These are phyloP conservation scores for Arabis alpina DNA, from an alignment of 345 rosid species.

Conservation along the genomic window DNA sequence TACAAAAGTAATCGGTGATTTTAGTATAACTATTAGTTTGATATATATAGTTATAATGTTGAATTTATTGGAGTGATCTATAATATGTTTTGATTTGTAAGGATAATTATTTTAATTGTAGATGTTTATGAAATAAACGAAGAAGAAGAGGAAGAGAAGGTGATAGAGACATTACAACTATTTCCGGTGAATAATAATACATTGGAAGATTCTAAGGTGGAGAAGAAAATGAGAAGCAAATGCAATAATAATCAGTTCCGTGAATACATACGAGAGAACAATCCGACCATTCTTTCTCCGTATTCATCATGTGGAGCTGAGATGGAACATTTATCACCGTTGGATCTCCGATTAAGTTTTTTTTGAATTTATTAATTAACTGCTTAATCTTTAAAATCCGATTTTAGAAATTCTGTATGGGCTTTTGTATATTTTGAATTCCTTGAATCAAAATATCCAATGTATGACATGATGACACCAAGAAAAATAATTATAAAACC, in stretches of 20 bases:
- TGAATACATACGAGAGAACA: conserved; percentile 39
- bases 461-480: too few relatives aligned
- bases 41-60: too few relatives aligned
- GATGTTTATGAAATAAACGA: conserved; percentile 35
- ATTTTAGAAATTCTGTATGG: too few relatives aligned
- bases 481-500: too few relatives aligned
- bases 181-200: conserved; percentile 57
- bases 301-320: conserved; percentile 51
- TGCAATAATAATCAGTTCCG: conserved; percentile 28
- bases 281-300: conserved; percentile 41
- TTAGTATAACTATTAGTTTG: too few relatives aligned
- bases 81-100: neutral
- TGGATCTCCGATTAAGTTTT: conserved; percentile 95
- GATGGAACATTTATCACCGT: conserved; percentile 70
- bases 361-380: conserved; percentile 39
- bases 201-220: conserved; percentile 50
- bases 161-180: conserved; percentile 80
- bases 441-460: too few relatives aligned
- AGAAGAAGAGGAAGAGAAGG: conserved; percentile 56
- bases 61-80: too few relatives aligned
- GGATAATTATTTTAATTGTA: conserved; percentile 8
- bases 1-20: too few relatives aligned
- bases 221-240: conserved; percentile 39
- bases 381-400: neutral
- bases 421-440: too few relatives aligned